Evolutionary conservation across 1,139 yeast species (phyloP).

Genomic region (Saccharomyces hybrid): DNA sequence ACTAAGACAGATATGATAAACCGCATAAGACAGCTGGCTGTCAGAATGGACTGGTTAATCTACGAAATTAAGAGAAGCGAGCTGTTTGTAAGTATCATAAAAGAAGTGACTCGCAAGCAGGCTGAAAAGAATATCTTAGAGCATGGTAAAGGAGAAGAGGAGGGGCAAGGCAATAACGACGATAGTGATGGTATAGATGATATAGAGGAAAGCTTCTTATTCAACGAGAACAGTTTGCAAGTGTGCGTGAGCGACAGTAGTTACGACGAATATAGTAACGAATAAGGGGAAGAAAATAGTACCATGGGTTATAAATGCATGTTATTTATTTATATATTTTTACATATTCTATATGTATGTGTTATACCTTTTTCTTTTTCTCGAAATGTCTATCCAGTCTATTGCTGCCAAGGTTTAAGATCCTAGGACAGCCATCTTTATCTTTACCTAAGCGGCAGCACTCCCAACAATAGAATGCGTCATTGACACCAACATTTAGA

Average conservation of each 20-base stretch:
- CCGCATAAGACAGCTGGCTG: slow-evolving; percentile 41
- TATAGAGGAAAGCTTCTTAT: slow-evolving; percentile 3
- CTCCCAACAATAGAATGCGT: slow-evolving; percentile 80
- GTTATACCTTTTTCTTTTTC: slow-evolving; percentile 29
- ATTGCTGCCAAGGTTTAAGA: slow-evolving; percentile 71
- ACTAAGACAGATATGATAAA: slow-evolving; percentile 42
- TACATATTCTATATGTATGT: slow-evolving; percentile 3
- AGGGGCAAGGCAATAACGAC: slow-evolving; percentile 2
- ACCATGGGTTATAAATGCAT: not conserved
- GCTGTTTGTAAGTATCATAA: slow-evolving; percentile 37
- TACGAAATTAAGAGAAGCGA: slow-evolving; percentile 42
- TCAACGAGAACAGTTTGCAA: slow-evolving; percentile 1
- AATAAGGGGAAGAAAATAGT: not conserved
- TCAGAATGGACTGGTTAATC: slow-evolving; percentile 48
- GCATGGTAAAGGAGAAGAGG: not conserved
- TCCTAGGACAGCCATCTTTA: slow-evolving; percentile 89
- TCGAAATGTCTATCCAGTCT: slow-evolving; percentile 63
- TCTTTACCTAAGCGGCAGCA: slow-evolving; percentile 76
- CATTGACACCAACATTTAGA: slow-evolving; percentile 40
- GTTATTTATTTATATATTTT: not conserved
- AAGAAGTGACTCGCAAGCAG: slow-evolving; percentile 16
- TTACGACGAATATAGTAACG: not conserved
- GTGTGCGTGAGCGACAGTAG: not conserved
- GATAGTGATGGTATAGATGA: slow-evolving; percentile 2
- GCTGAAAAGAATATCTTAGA: not conserved